Base-by-base conservation (phyloP, 2,329 filamentous ascomycete species). In the Decorospora gaudefroyi region DNA sequence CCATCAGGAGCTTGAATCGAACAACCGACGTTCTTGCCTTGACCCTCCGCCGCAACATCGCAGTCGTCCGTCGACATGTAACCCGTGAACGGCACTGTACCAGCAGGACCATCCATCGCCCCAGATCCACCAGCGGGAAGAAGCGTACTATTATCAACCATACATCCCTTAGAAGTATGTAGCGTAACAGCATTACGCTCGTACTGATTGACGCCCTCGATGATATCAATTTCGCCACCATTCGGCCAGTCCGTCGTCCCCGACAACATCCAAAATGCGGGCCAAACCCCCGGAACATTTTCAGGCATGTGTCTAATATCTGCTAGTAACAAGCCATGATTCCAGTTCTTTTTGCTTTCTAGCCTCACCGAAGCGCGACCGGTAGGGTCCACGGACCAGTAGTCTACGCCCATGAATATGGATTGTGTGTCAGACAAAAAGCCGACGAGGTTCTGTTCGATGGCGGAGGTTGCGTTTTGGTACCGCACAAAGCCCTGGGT, bases 11-110 rank as follows among this genome's bases (percentile, higher is more conserved):
- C 49, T n/a, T 42, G 39, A 17, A 55, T 53, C 0, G 39, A 45
- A 25, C 73, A 73, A 22, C 68, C 71, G 27, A 61, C 64, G 35
- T 69, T 69, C 36, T 63, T 61, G 12, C 8, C 39, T 32, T 66
- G 62, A 19, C 44, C 43, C 5, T 44, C 9, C 1, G 61, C 58
- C 2, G 47, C 42, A 39, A 75, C 69, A 49, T 78, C 72, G 59
- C 79, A 80, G 44, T 76, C 69, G 2, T 67, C 67, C 0, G 75
- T 75, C 6, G 70, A 62, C 35, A 78, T 59, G 2, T 55, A 64
- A 13, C 81, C 80, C 6, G 21, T 69, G 71, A 63, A 79, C 3
- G 49, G 17, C 5, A 17, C 8, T 9, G 16, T n/a, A 27, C 32
- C 21, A 4, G 18, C 31, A 11, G 29, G 21, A n/a, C 34, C 30